Conservation (phyloP, 2,329 filamentous ascomycete genomes). For the Didymella segeticola region DNA sequence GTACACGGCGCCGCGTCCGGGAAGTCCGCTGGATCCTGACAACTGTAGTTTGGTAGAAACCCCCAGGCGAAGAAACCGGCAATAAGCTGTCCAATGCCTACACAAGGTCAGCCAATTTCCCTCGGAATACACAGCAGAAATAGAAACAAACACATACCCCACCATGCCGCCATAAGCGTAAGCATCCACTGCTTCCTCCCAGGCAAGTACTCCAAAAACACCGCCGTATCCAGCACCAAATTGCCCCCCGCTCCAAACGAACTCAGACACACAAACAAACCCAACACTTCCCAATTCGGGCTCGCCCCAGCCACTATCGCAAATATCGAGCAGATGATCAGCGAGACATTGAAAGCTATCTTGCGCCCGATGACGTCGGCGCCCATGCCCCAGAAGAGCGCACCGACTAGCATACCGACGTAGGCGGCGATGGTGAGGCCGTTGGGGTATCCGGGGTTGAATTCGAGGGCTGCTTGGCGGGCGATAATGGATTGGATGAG, state of each 20-base stretch:
- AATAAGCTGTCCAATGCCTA: slow-evolving; percentile 57
- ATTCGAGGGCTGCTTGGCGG: slow-evolving; percentile 64
- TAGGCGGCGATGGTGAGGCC: slow-evolving; percentile 70
- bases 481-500: slow-evolving; percentile 70
- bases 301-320: slow-evolving; percentile 70
- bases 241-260: slow-evolving; percentile 71
- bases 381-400: slow-evolving; percentile 71
- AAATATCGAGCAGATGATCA: slow-evolving; percentile 68
- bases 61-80: slow-evolving; percentile 63
- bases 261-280: slow-evolving; percentile 67
- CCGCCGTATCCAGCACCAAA: slow-evolving; percentile 67
- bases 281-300: slow-evolving; percentile 70
- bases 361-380: slow-evolving; percentile 73
- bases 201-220: slow-evolving; percentile 65
- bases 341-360: slow-evolving; percentile 71
- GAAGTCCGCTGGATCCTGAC: slow-evolving; percentile 43
- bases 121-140: neutral
- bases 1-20: slow-evolving; percentile 55
- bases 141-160: slow-evolving; percentile 45
- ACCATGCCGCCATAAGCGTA: slow-evolving; percentile 67
- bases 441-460: slow-evolving; percentile 61
- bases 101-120: slow-evolving; percentile 7
- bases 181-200: slow-evolving; percentile 68
- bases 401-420: slow-evolving; percentile 62
- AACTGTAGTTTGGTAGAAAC: slow-evolving; percentile 60